These are phyloP conservation scores for Aspergillus baeticus DNA, from an alignment of 495 filamentous ascomycete genomes.

Conservation along the genomic window DNA sequence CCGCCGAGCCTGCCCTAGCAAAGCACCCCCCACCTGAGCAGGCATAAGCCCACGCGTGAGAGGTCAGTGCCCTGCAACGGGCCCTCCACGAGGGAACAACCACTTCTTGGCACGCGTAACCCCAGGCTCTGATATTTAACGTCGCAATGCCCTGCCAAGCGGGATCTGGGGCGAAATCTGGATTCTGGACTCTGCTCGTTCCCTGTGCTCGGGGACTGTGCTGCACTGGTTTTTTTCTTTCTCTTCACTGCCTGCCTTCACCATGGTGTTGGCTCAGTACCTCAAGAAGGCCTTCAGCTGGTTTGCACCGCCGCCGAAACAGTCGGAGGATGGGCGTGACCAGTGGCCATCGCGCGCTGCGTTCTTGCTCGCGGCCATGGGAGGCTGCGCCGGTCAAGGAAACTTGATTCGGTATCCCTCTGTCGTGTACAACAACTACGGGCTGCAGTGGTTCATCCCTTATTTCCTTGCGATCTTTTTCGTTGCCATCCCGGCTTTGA, in stretches of 20 bases:
- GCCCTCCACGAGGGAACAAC: neutral
- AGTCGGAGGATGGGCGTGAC: conserved; percentile 27
- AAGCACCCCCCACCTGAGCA: neutral
- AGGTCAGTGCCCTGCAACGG: neutral
- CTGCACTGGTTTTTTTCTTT: neutral
- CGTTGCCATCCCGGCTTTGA: conserved; percentile 46
- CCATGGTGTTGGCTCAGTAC: conserved; percentile 16
- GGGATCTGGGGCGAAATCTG: neutral
- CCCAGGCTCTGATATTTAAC: neutral
- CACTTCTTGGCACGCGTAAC: neutral
- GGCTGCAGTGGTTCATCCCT: conserved; percentile 33
- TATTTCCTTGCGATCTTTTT: conserved; percentile 33
- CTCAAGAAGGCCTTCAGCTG: conserved; percentile 14
- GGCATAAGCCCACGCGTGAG: neutral
- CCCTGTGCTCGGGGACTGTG: neutral
- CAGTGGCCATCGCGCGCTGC: conserved; percentile 26
- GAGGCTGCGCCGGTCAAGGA: conserved; percentile 27
- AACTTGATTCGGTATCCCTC: conserved; percentile 28
- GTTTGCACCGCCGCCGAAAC: conserved; percentile 25
- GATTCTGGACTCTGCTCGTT: neutral
- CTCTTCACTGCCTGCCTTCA: neutral
- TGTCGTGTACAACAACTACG: conserved; percentile 27
- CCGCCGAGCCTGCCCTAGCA: conserved; percentile 1
- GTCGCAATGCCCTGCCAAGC: neutral
- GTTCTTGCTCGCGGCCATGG: conserved; percentile 27